Percentiles rank a stretch among this genome's conserved stretches.
Conservation (phyloP, 2,329 filamentous ascomycete species). For the Coniochaeta ligniaria region DNA sequence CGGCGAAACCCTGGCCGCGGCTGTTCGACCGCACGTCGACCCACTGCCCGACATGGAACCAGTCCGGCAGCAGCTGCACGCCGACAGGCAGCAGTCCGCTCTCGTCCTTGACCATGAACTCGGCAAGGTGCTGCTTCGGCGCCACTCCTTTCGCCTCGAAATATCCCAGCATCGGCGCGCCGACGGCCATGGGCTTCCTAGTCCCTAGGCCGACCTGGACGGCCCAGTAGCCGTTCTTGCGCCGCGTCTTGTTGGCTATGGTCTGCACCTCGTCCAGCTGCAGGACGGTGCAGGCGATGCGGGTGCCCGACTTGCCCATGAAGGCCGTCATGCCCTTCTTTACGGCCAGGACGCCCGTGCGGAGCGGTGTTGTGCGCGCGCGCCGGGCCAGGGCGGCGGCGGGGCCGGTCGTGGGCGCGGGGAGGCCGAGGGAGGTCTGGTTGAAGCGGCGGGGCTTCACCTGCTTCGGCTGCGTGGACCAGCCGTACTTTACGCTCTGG, state of each 20-base stretch:
- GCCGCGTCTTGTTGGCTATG: constrained; percentile 73
- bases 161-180: constrained; percentile 79
- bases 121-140: constrained; percentile 75
- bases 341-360: constrained; percentile 75
- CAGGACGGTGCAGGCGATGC: constrained; percentile 83
- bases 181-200: constrained; percentile 67
- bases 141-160: constrained; percentile 75
- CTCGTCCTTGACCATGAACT: constrained; percentile 77
- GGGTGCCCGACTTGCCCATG: constrained; percentile 71
- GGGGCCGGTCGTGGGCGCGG: constrained; percentile 48
- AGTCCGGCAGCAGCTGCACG: constrained; percentile 69
- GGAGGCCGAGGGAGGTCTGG: constrained; percentile 48
- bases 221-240: constrained; percentile 83
- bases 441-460: constrained; percentile 55
- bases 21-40: constrained; percentile 77
- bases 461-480: constrained; percentile 42
- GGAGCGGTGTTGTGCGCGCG: constrained; percentile 52
- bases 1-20: constrained; percentile 87
- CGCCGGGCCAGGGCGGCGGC: constrained; percentile 54
- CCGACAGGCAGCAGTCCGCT: constrained; percentile 71
- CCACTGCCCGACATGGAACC: constrained; percentile 86
- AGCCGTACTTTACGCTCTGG: constrained; percentile 52
- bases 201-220: constrained; percentile 81
- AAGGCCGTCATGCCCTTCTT: constrained; percentile 97
- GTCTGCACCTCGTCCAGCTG: constrained; percentile 92